Percentiles rank a stretch among this genome's conserved stretches.
phyloP scores from a whole-genome alignment of 208 protist species.

The Trypanosoma mega region DNA sequence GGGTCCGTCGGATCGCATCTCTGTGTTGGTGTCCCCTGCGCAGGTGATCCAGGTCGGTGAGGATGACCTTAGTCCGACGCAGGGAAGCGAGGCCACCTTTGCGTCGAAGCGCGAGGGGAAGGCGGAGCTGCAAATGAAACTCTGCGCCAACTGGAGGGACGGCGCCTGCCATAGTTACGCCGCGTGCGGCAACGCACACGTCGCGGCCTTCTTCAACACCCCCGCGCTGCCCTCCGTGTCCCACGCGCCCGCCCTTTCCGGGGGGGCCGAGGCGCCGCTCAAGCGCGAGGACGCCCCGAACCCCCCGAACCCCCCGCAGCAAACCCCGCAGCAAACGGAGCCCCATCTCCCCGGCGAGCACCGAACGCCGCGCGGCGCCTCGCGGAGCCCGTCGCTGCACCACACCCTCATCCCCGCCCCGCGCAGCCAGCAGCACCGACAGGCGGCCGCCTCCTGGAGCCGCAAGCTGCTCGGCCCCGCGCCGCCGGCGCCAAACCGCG shows the following conservation, averaged over 20 bases:
- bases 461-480: no score
- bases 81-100: constrained; percentile 73
- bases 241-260: no score
- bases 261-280: no score
- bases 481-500: not conserved
- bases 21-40: constrained; percentile 47
- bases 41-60: constrained; percentile 45
- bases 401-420: constrained; percentile 26
- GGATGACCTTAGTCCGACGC: constrained; percentile 77
- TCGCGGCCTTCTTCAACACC: constrained; percentile 45
- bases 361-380: not conserved
- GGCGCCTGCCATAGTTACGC: constrained; percentile 72
- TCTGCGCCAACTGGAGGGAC: constrained; percentile 75
- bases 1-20: constrained; percentile 55
- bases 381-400: constrained; percentile 3
- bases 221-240: not conserved
- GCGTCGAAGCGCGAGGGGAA: constrained; percentile 64
- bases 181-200: constrained; percentile 76
- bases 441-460: not conserved
- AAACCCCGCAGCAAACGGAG: no score
- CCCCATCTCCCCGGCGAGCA: no score
- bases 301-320: no score
- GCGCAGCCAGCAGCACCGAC: constrained; percentile 25
- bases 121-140: constrained; percentile 56
- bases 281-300: no score